Base-by-base conservation (phyloP, 164 flowering plant genomes). In the Aristolochia contorta region DNA sequence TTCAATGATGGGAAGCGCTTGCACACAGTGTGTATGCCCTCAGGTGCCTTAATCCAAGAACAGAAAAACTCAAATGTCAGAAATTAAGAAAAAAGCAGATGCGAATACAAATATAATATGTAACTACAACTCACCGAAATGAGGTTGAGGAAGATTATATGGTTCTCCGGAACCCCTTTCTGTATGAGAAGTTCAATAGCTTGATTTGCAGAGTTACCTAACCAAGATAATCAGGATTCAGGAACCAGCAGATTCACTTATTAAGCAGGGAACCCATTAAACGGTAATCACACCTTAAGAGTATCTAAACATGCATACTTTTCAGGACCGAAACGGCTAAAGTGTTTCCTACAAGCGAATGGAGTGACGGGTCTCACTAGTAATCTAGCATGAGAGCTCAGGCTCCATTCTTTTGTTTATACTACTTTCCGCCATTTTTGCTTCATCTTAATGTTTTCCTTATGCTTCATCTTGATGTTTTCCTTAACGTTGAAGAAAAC, bases 121-220 rank as follows among this genome's bases (percentile, higher is more conserved):
- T 2, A 50, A 43, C 30, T 30, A 22, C 16, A 56, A 70, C 97
- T 78, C 67, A 91, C 97, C 33, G 97, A 91, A 15, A 91, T 91
- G 54, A 91, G 89, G 73, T 86, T 91, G 16, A 91, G 78, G 73
- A 91, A 89, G 64, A 91, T 91, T 23, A 91, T 91, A 72, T 81
- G 81, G 16, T 84, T 73, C 72, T 91, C 96, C 9, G 92, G 96
- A 37, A 91, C 97, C 27, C 97, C 97, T 81, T 91, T 84, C 80
- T 78, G 85, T 74, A 91, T 76, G 45, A 91, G 86, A 50, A 91
- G 80, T 63, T 89, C 91, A 60, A 91, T 91, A 45, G 98, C 97
- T 70, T 91, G 94, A 54, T 74, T 75, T 5, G 98, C 98, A 63
- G 96, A 91, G 72, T 91, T 91, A 59, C 97, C 97, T 91, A 58